Evolutionary conservation across 2,329 filamentous ascomycete species (phyloP), one percentile per base, ranked within the genome.

Genomic region (Cadophora sp.): DNA sequence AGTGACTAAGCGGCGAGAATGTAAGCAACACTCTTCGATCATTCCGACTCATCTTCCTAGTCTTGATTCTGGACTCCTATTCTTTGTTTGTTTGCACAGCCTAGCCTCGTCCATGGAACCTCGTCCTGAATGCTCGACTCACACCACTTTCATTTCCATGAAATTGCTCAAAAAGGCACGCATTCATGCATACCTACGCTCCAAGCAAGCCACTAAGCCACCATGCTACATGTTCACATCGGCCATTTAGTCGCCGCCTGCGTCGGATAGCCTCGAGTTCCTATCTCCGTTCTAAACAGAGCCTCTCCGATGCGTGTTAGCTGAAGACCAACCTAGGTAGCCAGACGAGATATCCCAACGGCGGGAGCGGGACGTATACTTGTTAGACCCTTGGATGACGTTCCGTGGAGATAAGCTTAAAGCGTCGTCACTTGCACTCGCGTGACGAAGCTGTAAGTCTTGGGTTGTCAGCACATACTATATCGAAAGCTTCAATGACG

Each of bases 391-490:
- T 53, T 18, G 24, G 27, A 33, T 33, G 50, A 53, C 16, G 24
- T 53, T 53, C 13, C 18, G 27, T 30, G 24, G 50, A 53, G 50
- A 53, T 53, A 53, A 53, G 50, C 50, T 53, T 53, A 53, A 53
- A 53, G 50, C 50, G 50, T 53, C 50, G 27, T 53, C 50, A 53
- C 27, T 53, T 27, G 50, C 27, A 20, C 14, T 30, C 48, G 14
- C 27, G 24, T 53, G 27, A 53, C 27, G 50, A 33, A 24, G 50
- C 50, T 53, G 24, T 27, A 11, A 16, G 7, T n/a, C 24, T 11
- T 27, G 27, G 30, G 24, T 33, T 30, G 27, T 53, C 24, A 53
- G 14, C 18, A 30, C 16, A 39, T 8, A 11, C 13, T 24, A 30
- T 5, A 9, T 53, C 24, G 27, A 33, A 53, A 22, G 50, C 50